Evolutionary conservation across 495 filamentous ascomycete species (phyloP), one percentile per base, ranked within the genome.

Genomic region (Talaromyces adpressus): DNA sequence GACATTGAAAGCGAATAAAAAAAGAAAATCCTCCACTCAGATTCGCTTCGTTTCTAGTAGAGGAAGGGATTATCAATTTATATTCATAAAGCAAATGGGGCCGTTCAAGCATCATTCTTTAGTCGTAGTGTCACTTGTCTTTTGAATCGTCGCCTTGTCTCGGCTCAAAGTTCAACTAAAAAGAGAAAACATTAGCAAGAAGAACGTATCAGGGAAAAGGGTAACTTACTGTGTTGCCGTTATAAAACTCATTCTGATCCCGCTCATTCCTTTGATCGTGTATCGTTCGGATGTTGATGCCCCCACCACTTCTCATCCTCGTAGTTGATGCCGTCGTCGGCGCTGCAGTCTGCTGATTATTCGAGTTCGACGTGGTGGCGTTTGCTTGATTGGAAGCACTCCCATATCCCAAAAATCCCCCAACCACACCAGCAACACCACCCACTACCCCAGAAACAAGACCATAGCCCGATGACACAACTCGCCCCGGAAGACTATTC

Each of bases 211-310:
- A n/a, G n/a, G 23, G 5, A 18, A 23, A 39, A 59, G 63, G 45
- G 49, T 3, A 29, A 25, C n/a, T 67, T 79, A 93, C 90, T 72
- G 91, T 89, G 69, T 96, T 96, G 4, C 92, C 92, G 73, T 96
- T 96, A 70, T 96, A 96, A 41, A 92, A 84, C 67, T 93, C 85
- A 23, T 81, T 79, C 63, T 87, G 70, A 67, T 79, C 82, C 56
- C 72, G 74, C 58, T 77, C 75, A 39, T 74, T 73, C 49, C 73
- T 70, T 57, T 85, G 82, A 69, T 88, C 84, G 57, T 77, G 72
- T 60, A 90, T 67, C 6, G 87, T 89, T 58, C 83, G 75, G 59
- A 89, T 81, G 29, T 78, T 79, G 4, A 72, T 67, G 60, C 69
- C 68, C 4, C 72, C 71, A 4, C 66, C 49, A 22, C 69, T 71